Conservation (phyloP, 495 filamentous ascomycete genomes). For the Extremus antarcticus region DNA sequence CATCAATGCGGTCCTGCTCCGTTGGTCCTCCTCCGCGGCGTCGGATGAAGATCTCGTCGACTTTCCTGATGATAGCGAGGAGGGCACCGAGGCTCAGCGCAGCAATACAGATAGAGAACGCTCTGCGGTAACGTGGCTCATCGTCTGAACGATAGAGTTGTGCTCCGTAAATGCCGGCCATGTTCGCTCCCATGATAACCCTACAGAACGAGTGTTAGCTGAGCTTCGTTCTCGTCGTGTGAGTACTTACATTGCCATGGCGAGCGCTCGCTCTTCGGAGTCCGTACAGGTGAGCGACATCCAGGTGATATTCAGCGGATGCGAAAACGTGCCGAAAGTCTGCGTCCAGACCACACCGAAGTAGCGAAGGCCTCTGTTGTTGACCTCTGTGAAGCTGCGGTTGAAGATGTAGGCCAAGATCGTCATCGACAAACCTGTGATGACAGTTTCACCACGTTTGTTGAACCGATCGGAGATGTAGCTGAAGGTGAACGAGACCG, state of each 20-base stretch:
- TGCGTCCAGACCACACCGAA: slow-evolving; percentile 43
- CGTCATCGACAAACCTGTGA: slow-evolving; percentile 17
- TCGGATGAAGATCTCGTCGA: not conserved
- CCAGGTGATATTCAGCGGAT: slow-evolving; percentile 37
- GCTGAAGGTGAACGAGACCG: slow-evolving; percentile 37
- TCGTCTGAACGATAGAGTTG: slow-evolving; percentile 16
- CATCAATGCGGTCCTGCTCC: not conserved
- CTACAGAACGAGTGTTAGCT: slow-evolving; percentile 23
- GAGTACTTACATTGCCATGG: slow-evolving; percentile 33
- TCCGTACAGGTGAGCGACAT: slow-evolving; percentile 39
- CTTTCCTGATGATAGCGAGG: not conserved
- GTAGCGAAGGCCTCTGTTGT: slow-evolving; percentile 16
- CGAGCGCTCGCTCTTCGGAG: slow-evolving; percentile 38
- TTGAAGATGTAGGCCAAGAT: slow-evolving; percentile 35
- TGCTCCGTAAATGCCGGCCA: slow-evolving; percentile 18
- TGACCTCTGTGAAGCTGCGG: slow-evolving; percentile 23
- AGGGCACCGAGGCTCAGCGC: not conserved
- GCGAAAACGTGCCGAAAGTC: slow-evolving; percentile 40
- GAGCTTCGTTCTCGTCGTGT: not conserved
- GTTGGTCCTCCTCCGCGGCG: not conserved
- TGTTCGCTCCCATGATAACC: slow-evolving; percentile 22
- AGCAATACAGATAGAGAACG: not conserved
- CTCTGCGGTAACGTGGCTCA: not conserved
- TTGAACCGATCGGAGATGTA: slow-evolving; percentile 34
- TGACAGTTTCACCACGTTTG: slow-evolving; percentile 28